Base-by-base conservation (phyloP, 306 rosid species). In the Mucuna pruriens region DNA sequence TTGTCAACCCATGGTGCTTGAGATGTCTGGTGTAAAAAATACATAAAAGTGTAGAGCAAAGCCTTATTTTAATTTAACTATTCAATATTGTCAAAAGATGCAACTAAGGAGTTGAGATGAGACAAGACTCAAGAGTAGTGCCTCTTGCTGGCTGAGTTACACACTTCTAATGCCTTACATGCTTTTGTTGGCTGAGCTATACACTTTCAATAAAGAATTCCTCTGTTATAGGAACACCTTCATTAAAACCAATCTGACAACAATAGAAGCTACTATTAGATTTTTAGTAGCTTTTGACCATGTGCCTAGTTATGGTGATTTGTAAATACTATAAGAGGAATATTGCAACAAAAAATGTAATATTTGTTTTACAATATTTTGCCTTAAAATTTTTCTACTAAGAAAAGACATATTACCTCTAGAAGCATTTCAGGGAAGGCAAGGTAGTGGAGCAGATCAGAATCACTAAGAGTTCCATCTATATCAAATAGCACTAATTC, bases 391-490 rank as follows among this genome's bases (percentile, higher is more conserved):
- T 23, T 71, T 15, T 64, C 45, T 11, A 58, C 31, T 16, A 52
- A 58, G n/a, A n/a, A n/a, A n/a, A n/a, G 36, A 69, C 78, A 71
- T 36, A 38, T 17, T 75, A 95, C 97, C 94, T 95, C 91, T 79
- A 82, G 92, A 70, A 94, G 98, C 97, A 92, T 84, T 86, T 84
- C 94, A 1, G 92, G 89, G 86, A 91, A 94, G 38, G 97, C 97
- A 54, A 52, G 33, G 83, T 79, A 84, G 82, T 94, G 98, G 67
- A 94, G 85, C 2, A 97, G 97, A 88, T 94, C 98, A 15, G 98
- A 94, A 86, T 94, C 98, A 74, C 92, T 92, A 0, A 94, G 74
- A 7, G 99, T 93, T 84, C 99, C 99, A 85, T 95, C 99, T 44
- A 95, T 85, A 81, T 95, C 99, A 80, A 95, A 95, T 25, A 95